Conservation (phyloP, 2,329 filamentous ascomycete genomes). For the Cordyceps pruinosa region DNA sequence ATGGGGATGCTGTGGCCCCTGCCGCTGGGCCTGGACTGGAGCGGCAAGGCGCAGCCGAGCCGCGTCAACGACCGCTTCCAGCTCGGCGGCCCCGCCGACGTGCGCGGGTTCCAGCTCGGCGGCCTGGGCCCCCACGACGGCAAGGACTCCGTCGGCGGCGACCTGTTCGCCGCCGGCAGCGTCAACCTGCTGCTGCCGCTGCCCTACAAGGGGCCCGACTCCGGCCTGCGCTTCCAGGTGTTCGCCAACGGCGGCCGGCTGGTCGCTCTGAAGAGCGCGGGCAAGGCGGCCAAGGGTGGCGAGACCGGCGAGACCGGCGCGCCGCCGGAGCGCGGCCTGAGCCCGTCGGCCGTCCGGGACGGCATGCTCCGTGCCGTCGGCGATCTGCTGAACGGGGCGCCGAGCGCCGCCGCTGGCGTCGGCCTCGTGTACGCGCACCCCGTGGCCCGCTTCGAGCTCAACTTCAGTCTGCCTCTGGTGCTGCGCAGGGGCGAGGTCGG, state of each 20-base stretch:
- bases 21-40: conserved; percentile 50
- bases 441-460: conserved; percentile 87
- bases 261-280: conserved; percentile 61
- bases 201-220: conserved; percentile 73
- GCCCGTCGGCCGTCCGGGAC: conserved; percentile 38
- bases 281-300: conserved; percentile 34
- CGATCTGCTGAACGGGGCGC: conserved; percentile 67
- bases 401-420: conserved; percentile 79
- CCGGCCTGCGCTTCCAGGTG: conserved; percentile 76
- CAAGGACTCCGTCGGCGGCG: conserved; percentile 78
- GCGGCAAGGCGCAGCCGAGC: conserved; percentile 55
- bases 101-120: conserved; percentile 85
- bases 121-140: conserved; percentile 87
- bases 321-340: conserved; percentile 28
- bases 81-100: conserved; percentile 88
- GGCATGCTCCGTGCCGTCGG: conserved; percentile 56
- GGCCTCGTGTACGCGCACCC: conserved; percentile 94
- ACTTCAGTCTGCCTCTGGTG: conserved; percentile 84
- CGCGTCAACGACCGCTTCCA: conserved; percentile 92
- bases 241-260: conserved; percentile 89
- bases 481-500: conserved; percentile 76
- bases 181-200: conserved; percentile 80
- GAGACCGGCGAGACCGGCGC: conserved; percentile 22
- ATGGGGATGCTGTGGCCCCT: conserved; percentile 80
- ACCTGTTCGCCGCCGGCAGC: conserved; percentile 84